Evolutionary conservation across 2,329 filamentous ascomycete genomes (phyloP).

Genomic region (Aspergillus udagawae): DNA sequence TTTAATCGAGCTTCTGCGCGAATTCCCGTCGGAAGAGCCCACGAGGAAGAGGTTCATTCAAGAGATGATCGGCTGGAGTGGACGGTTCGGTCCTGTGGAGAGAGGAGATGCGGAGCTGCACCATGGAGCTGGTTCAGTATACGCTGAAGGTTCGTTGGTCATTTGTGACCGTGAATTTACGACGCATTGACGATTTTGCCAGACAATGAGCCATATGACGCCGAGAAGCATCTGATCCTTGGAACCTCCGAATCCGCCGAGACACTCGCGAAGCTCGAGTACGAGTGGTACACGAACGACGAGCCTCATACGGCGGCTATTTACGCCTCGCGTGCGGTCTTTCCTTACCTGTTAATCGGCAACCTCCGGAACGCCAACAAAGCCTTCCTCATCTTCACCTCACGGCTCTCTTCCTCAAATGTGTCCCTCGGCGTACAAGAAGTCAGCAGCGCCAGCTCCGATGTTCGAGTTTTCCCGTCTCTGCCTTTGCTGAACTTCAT

Average conservation of each 20-base stretch:
- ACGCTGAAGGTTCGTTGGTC: slow-evolving; percentile 62
- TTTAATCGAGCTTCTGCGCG: slow-evolving; percentile 71
- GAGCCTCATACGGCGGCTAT: slow-evolving; percentile 81
- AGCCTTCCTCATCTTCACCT: slow-evolving; percentile 72
- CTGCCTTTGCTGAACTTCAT: slow-evolving; percentile 95
- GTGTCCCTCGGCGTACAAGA: slow-evolving; percentile 70
- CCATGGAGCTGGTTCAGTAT: slow-evolving; percentile 81
- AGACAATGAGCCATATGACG: slow-evolving; percentile 90
- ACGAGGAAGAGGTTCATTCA: slow-evolving; percentile 88
- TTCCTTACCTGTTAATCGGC: slow-evolving; percentile 86
- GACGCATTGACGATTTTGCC: slow-evolving; percentile 12
- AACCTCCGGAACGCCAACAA: slow-evolving; percentile 87
- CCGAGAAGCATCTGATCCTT: slow-evolving; percentile 81
- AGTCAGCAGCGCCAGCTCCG: slow-evolving; percentile 68
- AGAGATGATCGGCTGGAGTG: slow-evolving; percentile 84
- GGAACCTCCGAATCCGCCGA: slow-evolving; percentile 86
- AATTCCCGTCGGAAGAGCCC: slow-evolving; percentile 79
- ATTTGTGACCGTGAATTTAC: not conserved
- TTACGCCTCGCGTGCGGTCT: slow-evolving; percentile 79
- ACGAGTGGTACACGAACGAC: slow-evolving; percentile 88
- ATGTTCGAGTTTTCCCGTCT: slow-evolving; percentile 79
- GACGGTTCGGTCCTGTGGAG: slow-evolving; percentile 78
- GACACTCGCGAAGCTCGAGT: slow-evolving; percentile 77
- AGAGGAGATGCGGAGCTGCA: slow-evolving; percentile 92
- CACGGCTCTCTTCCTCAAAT: slow-evolving; percentile 55